Evolutionary conservation across 108 stramenopile genomes (phyloP), one percentile per base, ranked within the genome.

Genomic region (Epithemia pelagica): DNA sequence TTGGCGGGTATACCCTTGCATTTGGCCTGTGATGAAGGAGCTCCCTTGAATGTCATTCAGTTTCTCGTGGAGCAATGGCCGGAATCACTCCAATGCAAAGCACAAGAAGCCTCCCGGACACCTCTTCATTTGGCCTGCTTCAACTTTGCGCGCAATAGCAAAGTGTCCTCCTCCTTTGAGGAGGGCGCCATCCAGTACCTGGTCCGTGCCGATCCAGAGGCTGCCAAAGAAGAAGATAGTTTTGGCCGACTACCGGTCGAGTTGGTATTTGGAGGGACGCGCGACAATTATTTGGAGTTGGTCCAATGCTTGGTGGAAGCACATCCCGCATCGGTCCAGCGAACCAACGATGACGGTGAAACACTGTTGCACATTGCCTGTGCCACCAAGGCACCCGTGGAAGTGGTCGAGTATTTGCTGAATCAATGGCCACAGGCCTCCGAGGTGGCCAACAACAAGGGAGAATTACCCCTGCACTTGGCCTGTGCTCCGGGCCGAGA

Each of bases 21-120:
- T 26, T 26, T 57, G 56, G 56, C 56, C 25, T 57, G 56, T 21
- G 25, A 26, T 27, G 25, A 26, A 26, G 56, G 56, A 57, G 56
- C 56, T 7, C 56, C 56, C 22, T 27, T 57, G 56, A 26, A 57
- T 26, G 56, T 57, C 3, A 21, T 57, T 27, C n/a, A 57, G 26
- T 57, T 57, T 7, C 56, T 57, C 3, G 56, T 27, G 3, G 56
- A 57, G 7, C 56, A 57, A 57, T 26, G 26, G 56, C 56, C 56
- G 7, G 56, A 57, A 57, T 57, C 25, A 5, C n/a, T 57, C 3
- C 7, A 19, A 21, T 26, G 15, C 7, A 57, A 57, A 21, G 56
- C 56, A 46, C 37, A 15, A 46, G 37, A 46, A 46, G 37, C 37
- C 5, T 5, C 37, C 5, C 37, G 15, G 15, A 46, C 37, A 10